Base-by-base conservation (phyloP, 1,284 basidiomycete genomes). In the Irpex lacteus region DNA sequence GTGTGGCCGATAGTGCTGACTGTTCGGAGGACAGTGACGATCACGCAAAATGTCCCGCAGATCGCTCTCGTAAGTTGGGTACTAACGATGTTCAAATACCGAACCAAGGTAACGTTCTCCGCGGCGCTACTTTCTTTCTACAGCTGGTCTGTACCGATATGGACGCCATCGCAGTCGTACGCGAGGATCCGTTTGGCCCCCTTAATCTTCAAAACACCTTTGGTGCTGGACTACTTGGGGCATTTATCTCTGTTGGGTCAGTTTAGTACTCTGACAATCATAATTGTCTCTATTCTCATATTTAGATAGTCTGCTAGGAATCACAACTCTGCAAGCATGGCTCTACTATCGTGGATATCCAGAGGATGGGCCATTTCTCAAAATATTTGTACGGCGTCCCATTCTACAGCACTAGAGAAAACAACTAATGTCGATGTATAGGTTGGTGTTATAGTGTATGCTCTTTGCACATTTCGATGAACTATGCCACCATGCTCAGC, bases 291-390 rank as follows among this genome's bases (percentile, higher is more conserved):
- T 19, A 8, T 55, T 6, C 19, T 21, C n/a, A n/a, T n/a, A n/a
- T 18, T 18, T 9, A 32, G 4, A 9, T 13, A 70, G 69, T 40
- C 49, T 70, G 6, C 68, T 67, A 21, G 69, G 69, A 13, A 62
- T 70, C 26, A 68, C 69, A 13, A 67, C 65, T 47, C 44, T 68
- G 57, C 69, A 70, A 57, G 67, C 56, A 21, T 70, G 67, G 66
- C 63, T 70, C 19, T 70, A 70, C 66, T 70, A 63, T 55, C 63
- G 67, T 32, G 65, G 65, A 60, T 70, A 70, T 63, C 67, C 62
- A 49, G 60, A 66, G 18, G 69, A 70, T 40, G 34, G 19, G 13
- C 36, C 34, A 4, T 49, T 52, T n/a, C 21, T 67, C 59, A 68
- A 67, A 61, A 37, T 60, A 18, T 57, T 67, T 56, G 69, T 70